These are phyloP conservation scores for Chaetoceros muelleri DNA, from an alignment of 108 stramenopile species.

Conservation along the genomic window DNA sequence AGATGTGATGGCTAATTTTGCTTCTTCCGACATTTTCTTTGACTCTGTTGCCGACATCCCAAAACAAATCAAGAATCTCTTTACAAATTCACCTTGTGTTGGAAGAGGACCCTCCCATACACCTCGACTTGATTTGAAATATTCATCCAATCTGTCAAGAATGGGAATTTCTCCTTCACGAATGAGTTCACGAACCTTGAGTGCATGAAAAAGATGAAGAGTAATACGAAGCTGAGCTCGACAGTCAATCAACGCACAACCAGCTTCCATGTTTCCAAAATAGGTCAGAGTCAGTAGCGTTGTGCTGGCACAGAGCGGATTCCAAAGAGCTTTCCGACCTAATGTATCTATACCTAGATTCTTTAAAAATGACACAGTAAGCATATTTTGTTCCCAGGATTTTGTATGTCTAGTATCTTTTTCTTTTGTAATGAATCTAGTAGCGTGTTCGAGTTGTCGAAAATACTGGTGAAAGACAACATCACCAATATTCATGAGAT, in stretches of 20 bases:
- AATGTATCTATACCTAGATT: conserved; percentile 14
- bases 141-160: conserved; percentile 22
- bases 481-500: conserved; percentile 10
- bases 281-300: conserved; percentile 16
- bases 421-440: not conserved
- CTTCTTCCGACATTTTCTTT: conserved; percentile 15
- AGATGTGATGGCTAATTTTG: conserved; percentile 7
- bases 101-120: conserved; percentile 35
- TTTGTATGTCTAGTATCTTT: not conserved
- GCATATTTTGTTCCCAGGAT: conserved; percentile 15
- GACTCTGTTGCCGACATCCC: conserved; percentile 14
- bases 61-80: conserved; percentile 28
- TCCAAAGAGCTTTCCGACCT: conserved; percentile 25
- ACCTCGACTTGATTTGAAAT: conserved; percentile 23
- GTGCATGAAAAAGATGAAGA: conserved; percentile 38
- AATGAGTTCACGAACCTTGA: conserved; percentile 18
- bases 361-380: conserved; percentile 9
- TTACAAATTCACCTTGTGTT: conserved; percentile 21
- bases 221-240: conserved; percentile 30
- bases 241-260: conserved; percentile 24
- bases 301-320: conserved; percentile 37
- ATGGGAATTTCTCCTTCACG: conserved; percentile 10
- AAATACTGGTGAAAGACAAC: conserved; percentile 13
- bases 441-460: conserved; percentile 11
- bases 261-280: conserved; percentile 32